These are phyloP conservation scores for Populus trichocarpa DNA, from an alignment of 441 rosid species.

Conservation along the genomic window DNA sequence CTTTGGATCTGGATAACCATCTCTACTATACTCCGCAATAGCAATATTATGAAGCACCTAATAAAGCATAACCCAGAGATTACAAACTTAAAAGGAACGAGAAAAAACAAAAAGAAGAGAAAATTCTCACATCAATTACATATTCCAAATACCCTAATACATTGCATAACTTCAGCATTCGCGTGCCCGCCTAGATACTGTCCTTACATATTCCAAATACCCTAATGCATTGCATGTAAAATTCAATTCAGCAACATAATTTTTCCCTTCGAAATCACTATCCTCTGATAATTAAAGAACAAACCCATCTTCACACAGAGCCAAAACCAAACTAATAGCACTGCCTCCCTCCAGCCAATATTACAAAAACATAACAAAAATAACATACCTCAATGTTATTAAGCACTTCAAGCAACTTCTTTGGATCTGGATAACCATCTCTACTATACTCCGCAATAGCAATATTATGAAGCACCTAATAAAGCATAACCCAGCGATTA, in stretches of 20 bases:
- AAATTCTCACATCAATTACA: not conserved
- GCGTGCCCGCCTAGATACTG: too few relatives aligned
- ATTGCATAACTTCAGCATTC: not conserved
- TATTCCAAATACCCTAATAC: not conserved
- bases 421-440: conserved; percentile 71
- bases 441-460: conserved; percentile 73
- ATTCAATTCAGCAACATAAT: not conserved
- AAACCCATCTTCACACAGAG: too few relatives aligned
- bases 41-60: conserved; percentile 96
- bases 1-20: conserved; percentile 73
- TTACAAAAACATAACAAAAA: not conserved
- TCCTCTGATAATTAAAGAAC: too few relatives aligned
- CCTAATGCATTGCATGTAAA: not conserved
- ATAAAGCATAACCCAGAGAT: conserved; percentile 13
- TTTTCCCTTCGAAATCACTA: too few relatives aligned
- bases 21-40: conserved; percentile 64
- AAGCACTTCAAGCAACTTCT: conserved; percentile 69
- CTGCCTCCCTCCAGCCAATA: not conserved
- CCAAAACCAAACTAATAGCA: not conserved
- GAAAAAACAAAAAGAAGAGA: not conserved
- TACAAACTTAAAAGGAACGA: not conserved
- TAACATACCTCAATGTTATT: conserved; percentile 62
- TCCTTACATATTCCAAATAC: too few relatives aligned
- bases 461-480: conserved; percentile 88
- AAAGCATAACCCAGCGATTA: conserved; percentile 12